A percentile compares a stretch with the other conserved stretches of the same genome.
Conservation (phyloP, 768 basidiomycete species). For the Auriscalpium microsporum region DNA sequence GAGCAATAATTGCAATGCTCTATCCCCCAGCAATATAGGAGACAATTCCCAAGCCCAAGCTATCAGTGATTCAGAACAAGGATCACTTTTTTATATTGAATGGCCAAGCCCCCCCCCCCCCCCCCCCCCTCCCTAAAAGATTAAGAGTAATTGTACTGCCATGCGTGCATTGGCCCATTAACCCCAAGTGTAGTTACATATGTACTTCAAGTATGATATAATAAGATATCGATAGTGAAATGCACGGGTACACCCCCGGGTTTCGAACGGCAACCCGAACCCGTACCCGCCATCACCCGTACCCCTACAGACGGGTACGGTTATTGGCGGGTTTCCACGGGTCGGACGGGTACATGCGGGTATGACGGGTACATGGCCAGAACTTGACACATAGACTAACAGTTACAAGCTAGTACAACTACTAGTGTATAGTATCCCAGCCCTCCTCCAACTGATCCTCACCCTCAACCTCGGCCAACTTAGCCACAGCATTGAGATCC, state of each 20-base stretch:
- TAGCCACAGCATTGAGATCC: slow-evolving; percentile 14
- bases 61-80: too few relatives aligned
- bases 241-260: slow-evolving; percentile 8
- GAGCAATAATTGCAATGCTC: too few relatives aligned
- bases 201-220: too few relatives aligned
- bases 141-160: too few relatives aligned
- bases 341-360: not conserved
- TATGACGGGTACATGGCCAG: not conserved
- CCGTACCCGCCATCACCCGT: slow-evolving; percentile 4
- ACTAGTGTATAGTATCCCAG: slow-evolving; percentile 8
- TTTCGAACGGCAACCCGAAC: slow-evolving; percentile 1
- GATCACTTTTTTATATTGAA: too few relatives aligned
- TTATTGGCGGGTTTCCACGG: not conserved
- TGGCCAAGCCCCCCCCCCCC: too few relatives aligned
- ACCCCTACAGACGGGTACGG: not conserved
- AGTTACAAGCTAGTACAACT: not conserved
- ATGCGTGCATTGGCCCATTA: too few relatives aligned
- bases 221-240: not conserved
- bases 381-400: not conserved
- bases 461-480: slow-evolving; percentile 4
- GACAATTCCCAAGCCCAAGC: too few relatives aligned
- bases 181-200: too few relatives aligned
- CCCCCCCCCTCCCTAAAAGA: too few relatives aligned
- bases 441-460: slow-evolving; percentile 6
- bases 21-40: too few relatives aligned